These are phyloP conservation scores for Pelargonium hybrid DNA, from an alignment of 441 rosid genomes.

Conservation along the genomic window DNA sequence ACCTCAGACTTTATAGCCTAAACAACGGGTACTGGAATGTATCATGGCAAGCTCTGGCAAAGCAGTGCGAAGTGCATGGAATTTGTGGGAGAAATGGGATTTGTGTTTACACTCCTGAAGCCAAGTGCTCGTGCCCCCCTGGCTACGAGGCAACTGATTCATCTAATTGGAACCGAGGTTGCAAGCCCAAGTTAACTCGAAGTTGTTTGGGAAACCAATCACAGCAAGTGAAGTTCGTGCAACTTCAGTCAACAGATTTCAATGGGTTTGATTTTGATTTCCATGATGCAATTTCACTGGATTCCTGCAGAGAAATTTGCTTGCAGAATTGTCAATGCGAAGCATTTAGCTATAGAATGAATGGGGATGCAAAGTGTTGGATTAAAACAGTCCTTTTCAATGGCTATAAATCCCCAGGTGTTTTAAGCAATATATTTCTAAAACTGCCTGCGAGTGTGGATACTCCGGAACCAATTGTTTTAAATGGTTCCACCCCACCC, in stretches of 20 bases:
- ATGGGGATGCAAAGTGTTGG: slow-evolving; percentile 22
- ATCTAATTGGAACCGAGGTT: slow-evolving; percentile 31
- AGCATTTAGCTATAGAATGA: slow-evolving; percentile 30
- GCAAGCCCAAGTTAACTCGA: slow-evolving; percentile 27
- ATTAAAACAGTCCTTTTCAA: slow-evolving; percentile 25
- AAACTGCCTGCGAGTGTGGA: slow-evolving; percentile 23
- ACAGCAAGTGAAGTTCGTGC: slow-evolving; percentile 21
- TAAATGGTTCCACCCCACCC: not conserved
- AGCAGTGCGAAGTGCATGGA: slow-evolving; percentile 25
- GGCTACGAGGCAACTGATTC: slow-evolving; percentile 24
- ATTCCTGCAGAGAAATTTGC: slow-evolving; percentile 27
- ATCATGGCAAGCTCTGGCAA: too few relatives aligned
- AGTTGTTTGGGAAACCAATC: not conserved
- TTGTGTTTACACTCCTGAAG: slow-evolving; percentile 22
- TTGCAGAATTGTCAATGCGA: slow-evolving; percentile 28
- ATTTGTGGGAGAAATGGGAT: slow-evolving; percentile 17
- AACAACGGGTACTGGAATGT: too few relatives aligned
- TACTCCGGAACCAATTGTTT: not conserved
- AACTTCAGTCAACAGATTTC: slow-evolving; percentile 28
- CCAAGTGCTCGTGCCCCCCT: slow-evolving; percentile 41
- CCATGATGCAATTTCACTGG: not conserved
- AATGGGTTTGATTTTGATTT: slow-evolving; percentile 28
- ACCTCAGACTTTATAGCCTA: too few relatives aligned
- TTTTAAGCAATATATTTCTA: slow-evolving; percentile 25
- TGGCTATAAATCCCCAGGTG: slow-evolving; percentile 24